These are phyloP conservation scores for Helianthus annuus DNA, from an alignment of 129 eudicot genomes.

Conservation along the genomic window HanXRQr2.0-SUNRISE NC_035438.2:62830737-62831236, in stretches of 20 bases:
- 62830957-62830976: constrained; percentile 9
- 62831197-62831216: constrained; percentile 11
- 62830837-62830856: no score
- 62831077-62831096: no score
- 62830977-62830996: not conserved
- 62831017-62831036: constrained; percentile 18
- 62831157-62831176: not conserved
- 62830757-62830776: no score
- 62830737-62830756: no score
- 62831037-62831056: constrained; percentile 1
- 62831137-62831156: no score
- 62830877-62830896: no score
- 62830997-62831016: constrained; percentile 11
- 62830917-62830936: constrained; percentile 14
- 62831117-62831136: no score
- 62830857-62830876: no score
- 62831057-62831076: not conserved
- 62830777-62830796: no score
- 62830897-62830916: not conserved
- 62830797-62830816: no score
- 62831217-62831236: constrained; percentile 16
- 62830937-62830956: constrained; percentile 30
- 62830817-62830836: no score
- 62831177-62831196: not conserved
- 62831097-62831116: no score